Conservation (phyloP, 768 basidiomycete species). For the Mycena floridula region DNA sequence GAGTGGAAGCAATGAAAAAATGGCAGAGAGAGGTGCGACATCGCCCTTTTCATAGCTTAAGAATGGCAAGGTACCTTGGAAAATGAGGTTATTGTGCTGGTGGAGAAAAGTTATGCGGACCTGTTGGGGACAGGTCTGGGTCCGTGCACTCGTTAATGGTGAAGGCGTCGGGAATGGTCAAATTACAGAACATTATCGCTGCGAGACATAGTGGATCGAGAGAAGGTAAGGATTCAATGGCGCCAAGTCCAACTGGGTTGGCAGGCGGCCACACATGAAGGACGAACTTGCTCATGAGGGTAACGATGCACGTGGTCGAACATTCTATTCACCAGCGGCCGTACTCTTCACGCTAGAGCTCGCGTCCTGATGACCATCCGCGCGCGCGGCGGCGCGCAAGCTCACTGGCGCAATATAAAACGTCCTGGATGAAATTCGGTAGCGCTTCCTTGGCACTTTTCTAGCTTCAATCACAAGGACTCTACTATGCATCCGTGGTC, state of each 20-base stretch:
- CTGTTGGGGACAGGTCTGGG: constrained; percentile 69
- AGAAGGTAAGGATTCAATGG: constrained; percentile 57
- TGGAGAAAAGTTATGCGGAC: constrained; percentile 36
- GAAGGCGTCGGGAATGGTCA: constrained; percentile 65
- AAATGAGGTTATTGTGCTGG: constrained; percentile 6
- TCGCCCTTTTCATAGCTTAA: constrained; percentile 50
- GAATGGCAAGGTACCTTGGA: constrained; percentile 66
- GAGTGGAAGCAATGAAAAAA: constrained; percentile 46
- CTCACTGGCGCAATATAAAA: too few relatives aligned
- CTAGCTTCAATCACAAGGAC: too few relatives aligned
- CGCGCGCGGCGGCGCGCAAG: too few relatives aligned
- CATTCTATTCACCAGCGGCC: too few relatives aligned
- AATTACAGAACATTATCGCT: constrained; percentile 62
- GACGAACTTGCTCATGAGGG: too few relatives aligned
- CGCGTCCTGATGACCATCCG: too few relatives aligned
- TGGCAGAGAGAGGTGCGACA: constrained; percentile 50
- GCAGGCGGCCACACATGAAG: constrained; percentile 70
- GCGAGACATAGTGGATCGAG: constrained; percentile 62
- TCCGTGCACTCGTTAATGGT: constrained; percentile 53
- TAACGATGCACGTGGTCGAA: too few relatives aligned
- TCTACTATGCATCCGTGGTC: too few relatives aligned
- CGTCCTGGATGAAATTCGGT: too few relatives aligned
- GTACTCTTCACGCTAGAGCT: too few relatives aligned
- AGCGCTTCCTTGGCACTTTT: too few relatives aligned
- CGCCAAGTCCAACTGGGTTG: too few relatives aligned